Conservation (phyloP, 2,329 filamentous ascomycete genomes). For the Passalora sequoiae region DNA sequence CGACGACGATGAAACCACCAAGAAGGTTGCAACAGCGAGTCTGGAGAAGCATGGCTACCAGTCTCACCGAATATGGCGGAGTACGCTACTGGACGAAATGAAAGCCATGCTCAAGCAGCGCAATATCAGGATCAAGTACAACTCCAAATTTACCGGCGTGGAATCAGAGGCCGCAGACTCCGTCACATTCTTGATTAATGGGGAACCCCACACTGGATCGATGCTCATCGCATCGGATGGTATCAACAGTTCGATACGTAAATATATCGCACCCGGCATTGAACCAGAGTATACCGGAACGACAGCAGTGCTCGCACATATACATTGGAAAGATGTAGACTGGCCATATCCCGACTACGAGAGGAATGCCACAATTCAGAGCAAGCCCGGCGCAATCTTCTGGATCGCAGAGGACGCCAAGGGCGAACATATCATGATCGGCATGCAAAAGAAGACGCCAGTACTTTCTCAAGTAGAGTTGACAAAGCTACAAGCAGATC, state of each 20-base stretch:
- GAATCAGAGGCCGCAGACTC: conserved; percentile 10
- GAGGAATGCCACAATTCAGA: conserved; percentile 34
- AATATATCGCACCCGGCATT: conserved; percentile 32
- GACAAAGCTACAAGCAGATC: conserved; percentile 32
- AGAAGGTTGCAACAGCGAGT: conserved; percentile 28
- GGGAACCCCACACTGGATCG: conserved; percentile 11
- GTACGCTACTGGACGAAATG: conserved; percentile 49
- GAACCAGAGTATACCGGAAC: conserved; percentile 24
- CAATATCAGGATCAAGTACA: conserved; percentile 44
- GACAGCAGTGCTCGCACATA: conserved; percentile 21
- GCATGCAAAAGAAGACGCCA: conserved; percentile 33
- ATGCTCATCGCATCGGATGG: conserved; percentile 28
- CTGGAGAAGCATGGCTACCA: conserved; percentile 46
- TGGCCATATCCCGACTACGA: conserved; percentile 25
- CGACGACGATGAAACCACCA: conserved; percentile 23
- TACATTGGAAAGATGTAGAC: conserved; percentile 18
- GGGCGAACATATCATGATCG: conserved; percentile 35
- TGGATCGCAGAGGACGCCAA: conserved; percentile 36
- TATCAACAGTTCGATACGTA: conserved; percentile 26
- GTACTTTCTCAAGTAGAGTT: conserved; percentile 34
- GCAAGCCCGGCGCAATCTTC: conserved; percentile 35
- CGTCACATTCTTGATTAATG: conserved; percentile 19
- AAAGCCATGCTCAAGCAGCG: conserved; percentile 38
- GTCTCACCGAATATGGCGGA: conserved; percentile 45
- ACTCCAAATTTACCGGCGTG: conserved; percentile 46